These are phyloP conservation scores for Biscogniauxia marginata DNA, from an alignment of 2,329 filamentous ascomycete species.

Conservation along the genomic window DNA sequence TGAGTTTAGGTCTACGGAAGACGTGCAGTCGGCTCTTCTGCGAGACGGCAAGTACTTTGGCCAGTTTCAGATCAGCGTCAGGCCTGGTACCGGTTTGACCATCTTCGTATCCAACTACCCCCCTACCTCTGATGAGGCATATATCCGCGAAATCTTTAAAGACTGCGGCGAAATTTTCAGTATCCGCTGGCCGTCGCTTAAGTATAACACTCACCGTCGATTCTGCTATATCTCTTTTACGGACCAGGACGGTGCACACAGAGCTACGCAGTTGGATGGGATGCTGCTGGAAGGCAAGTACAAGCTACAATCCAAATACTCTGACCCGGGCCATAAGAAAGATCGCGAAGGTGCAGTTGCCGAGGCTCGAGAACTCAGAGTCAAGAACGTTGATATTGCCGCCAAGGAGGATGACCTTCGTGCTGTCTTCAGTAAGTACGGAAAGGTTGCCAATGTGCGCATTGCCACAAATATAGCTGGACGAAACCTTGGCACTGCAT, in stretches of 20 bases:
- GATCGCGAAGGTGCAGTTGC: conserved; percentile 74
- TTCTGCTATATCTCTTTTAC: conserved; percentile 97
- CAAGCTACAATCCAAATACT: conserved; percentile 75
- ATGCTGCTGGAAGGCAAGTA: conserved; percentile 66
- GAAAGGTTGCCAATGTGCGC: conserved; percentile 69
- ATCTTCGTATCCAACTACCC: conserved; percentile 92
- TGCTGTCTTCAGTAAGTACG: conserved; percentile 71
- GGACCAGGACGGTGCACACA: conserved; percentile 63
- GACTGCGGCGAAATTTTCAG: conserved; percentile 79
- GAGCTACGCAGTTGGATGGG: conserved; percentile 72
- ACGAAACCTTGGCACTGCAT: conserved; percentile 74
- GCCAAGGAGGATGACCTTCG: conserved; percentile 67
- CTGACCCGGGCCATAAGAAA: conserved; percentile 77
- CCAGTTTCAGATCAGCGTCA: conserved; percentile 70
- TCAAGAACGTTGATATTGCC: conserved; percentile 65
- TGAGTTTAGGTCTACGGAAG: conserved; percentile 79
- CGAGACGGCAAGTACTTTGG: conserved; percentile 79
- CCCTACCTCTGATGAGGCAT: conserved; percentile 68
- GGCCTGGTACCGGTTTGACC: conserved; percentile 73
- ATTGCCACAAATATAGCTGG: conserved; percentile 68
- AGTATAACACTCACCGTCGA: conserved; percentile 81
- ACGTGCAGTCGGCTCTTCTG: conserved; percentile 77
- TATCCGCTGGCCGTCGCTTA: conserved; percentile 87
- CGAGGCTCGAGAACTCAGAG: conserved; percentile 84
- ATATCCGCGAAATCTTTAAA: conserved; percentile 66